Evolutionary conservation across 352 stramenopile species (phyloP), one percentile per base, ranked within the genome.

Genomic region (Phytophthora litchii): DNA sequence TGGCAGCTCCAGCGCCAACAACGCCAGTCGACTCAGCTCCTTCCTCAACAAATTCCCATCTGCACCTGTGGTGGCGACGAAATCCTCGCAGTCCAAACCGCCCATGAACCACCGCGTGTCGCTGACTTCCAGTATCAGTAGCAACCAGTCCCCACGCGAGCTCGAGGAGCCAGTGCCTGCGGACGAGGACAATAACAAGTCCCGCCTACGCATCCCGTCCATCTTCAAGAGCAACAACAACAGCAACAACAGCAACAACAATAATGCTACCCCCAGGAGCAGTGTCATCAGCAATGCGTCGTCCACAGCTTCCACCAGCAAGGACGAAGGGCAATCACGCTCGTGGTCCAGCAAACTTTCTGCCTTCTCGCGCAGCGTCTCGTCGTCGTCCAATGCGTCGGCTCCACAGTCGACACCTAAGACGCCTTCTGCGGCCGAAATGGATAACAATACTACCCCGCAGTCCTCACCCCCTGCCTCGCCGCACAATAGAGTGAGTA

Each of bases 31-130:
- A 19, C 69, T 92, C 17, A 85, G 61, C 16, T 76, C 78, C 12
- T 92, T 92, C 50, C 66, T 92, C 8, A 88, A 70, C 58, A 86
- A 89, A 50, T 82, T 92, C 53, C 78, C 80, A 20, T 68, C 54
- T 4, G 62, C 68, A 0, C 52, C 68, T 4, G 59, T 70, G 9
- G 60, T 72, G 47, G 44, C 63, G 0, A 67, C 64, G 10, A 78
- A 64, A 34, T 31, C 60, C 1, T 44, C 62, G 10, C 52, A 65
- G 20, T n/a, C 53, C 9, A 76, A 72, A 19, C 42, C 66, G 13
- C 52, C 64, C 2, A 21, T 54, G n/a, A 59, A 48, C 42, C 51
- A 63, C 37, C 65, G 65, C 31, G 57, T 42, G 32, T 76, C 64
- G 0, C 45, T 76, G 19, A 67, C 58, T 12, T 74, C 66, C 25